Evolutionary conservation across 371 early-diverging fungal genomes (phyloP).

Genomic region (Mortierella sp.): DNA sequence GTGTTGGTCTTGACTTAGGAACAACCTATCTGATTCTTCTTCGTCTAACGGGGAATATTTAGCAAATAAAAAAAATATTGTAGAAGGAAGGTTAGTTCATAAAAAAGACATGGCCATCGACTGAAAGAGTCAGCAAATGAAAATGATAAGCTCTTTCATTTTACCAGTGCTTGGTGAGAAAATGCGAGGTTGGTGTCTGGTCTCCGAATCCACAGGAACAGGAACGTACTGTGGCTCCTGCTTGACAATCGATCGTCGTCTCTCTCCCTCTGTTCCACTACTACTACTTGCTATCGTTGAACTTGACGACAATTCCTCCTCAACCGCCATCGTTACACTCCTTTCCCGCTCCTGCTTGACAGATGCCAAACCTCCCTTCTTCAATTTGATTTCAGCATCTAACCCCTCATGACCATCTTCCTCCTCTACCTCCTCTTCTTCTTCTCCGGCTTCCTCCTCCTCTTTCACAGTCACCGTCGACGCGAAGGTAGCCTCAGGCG

Average conservation of each 20-base stretch:
- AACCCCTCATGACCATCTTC: neutral
- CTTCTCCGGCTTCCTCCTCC: neutral
- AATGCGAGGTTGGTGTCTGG: neutral
- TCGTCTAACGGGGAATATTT: neutral
- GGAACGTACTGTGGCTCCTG: neutral
- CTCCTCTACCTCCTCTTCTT: neutral
- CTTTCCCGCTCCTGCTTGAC: neutral
- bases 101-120: neutral
- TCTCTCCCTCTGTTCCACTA: neutral
- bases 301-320: neutral
- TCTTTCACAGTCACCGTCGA: neutral
- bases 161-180: neutral
- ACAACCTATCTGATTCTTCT: neutral
- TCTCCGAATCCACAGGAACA: neutral
- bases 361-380: neutral
- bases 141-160: too few relatives aligned
- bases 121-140: too few relatives aligned
- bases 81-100: neutral
- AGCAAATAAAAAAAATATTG: neutral
- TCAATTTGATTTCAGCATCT: neutral
- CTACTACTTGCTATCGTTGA: too few relatives aligned
- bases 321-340: neutral
- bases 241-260: neutral
- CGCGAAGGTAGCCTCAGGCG: too few relatives aligned
- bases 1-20: neutral